Evolutionary conservation across 1,284 basidiomycete species (phyloP), one percentile per base, ranked within the genome.

Genomic region (Neonothopanus nambi): DNA sequence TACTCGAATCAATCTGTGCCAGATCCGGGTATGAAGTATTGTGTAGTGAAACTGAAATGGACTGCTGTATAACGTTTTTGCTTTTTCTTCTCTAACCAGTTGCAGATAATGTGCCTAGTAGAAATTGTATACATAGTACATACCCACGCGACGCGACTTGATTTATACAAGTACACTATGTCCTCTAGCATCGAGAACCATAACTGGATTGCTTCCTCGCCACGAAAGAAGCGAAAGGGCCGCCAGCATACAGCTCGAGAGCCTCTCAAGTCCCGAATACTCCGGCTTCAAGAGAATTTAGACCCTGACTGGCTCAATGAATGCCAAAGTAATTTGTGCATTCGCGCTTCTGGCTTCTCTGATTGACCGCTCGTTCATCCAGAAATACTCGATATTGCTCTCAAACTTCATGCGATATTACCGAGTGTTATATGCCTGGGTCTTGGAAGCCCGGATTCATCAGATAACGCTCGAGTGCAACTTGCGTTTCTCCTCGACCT

Each of bases 371-470:
- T 4, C 21, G 13, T 6, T 17, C 15, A 7, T 28, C 5, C n/a
- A 51, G 49, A 44, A 1, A 51, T 44, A 20, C 33, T 51, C 12
- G 21, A 36, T 17, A 17, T 40, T 12, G 13, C 26, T 28, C 13
- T 50, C 13, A 2, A 44, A 20, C 3, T 18, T 18, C 9, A 12
- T 4, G 18, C 20, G 0, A 13, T 12, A 9, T 18, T 26, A 44
- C 3, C 17, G 9, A 33, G 7, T 9, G 46, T 57, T 23, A 42
- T 89, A 45, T 90, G 88, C 67, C 77, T 90, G 15, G 87, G 87
- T 18, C 72, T 90, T 35, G 87, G 87, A 53, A 87, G 84, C 66
- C 87, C 87, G 11, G 70, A 74, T 7, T 64, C 70, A 44, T 88
- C 85, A 49, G 70, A 71, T 48, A 80, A 81, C 56, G 77, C 87